These are phyloP conservation scores for Rhodotorula sphaerocarpa DNA, from an alignment of 768 basidiomycete genomes.

Conservation along the genomic window DNA sequence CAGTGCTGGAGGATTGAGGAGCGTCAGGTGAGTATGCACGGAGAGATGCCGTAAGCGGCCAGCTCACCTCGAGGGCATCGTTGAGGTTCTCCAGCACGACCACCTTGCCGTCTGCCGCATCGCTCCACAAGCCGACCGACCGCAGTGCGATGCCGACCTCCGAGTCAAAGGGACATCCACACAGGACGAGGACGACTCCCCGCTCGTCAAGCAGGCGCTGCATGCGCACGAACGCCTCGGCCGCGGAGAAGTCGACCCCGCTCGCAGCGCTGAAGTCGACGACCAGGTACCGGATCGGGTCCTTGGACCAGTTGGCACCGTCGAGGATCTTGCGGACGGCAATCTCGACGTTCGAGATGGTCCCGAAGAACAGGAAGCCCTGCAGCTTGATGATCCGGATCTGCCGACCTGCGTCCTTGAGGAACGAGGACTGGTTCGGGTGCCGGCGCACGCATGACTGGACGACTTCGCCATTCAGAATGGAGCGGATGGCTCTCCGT, in stretches of 20 bases:
- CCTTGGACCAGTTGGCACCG: constrained; percentile 59
- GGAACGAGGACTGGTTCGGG: constrained; percentile 69
- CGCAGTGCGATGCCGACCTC: constrained; percentile 63
- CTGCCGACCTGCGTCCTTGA: constrained; percentile 69
- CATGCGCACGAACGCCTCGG: constrained; percentile 87
- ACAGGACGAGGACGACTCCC: constrained; percentile 77
- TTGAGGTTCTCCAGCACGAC: constrained; percentile 73
- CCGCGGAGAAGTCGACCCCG: constrained; percentile 84
- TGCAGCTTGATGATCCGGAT: constrained; percentile 81
- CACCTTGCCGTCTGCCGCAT: constrained; percentile 47
- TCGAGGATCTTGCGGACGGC: constrained; percentile 69
- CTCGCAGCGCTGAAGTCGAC: constrained; percentile 72
- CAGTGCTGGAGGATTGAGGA: constrained; percentile 27
- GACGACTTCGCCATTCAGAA: constrained; percentile 66
- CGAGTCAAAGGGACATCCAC: constrained; percentile 61
- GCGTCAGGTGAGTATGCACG: not conserved
- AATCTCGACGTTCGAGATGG: constrained; percentile 81
- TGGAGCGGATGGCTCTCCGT: constrained; percentile 68
- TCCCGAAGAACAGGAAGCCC: constrained; percentile 88
- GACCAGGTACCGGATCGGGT: constrained; percentile 80
- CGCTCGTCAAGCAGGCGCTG: constrained; percentile 69
- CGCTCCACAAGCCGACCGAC: constrained; percentile 66
- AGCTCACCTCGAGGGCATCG: constrained; percentile 66
- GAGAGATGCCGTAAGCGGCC: too few relatives aligned
- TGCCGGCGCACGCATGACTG: constrained; percentile 84